Percentiles rank a stretch among this genome's conserved stretches.
Conservation (phyloP, 345 rosid species). For the Eutrema heterophyllum region DNA sequence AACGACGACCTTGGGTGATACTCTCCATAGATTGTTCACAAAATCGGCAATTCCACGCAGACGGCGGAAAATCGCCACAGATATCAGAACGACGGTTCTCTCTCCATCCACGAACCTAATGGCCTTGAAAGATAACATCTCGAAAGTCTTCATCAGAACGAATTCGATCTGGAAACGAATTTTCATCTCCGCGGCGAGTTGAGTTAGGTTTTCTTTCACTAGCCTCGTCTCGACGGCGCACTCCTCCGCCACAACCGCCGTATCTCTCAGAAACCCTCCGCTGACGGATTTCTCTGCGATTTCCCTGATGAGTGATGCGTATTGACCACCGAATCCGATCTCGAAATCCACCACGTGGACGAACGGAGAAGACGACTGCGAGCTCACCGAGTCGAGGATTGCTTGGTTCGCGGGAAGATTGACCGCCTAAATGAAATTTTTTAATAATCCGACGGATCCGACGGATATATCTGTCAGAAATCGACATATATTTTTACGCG, state of each 20-base stretch:
- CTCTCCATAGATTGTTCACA: conserved; percentile 45
- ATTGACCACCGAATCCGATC: conserved; percentile 88
- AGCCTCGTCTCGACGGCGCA: conserved; percentile 58
- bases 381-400: conserved; percentile 62
- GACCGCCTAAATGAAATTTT: too few species aligned
- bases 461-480: too few species aligned
- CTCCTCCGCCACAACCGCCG: conserved; percentile 79
- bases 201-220: conserved; percentile 66
- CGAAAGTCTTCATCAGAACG: conserved; percentile 61
- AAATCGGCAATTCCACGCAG: conserved; percentile 42
- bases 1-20: conserved; percentile 60
- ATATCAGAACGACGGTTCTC: conserved; percentile 50
- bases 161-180: conserved; percentile 74
- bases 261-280: conserved; percentile 55
- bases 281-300: conserved; percentile 48
- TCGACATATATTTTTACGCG: too few species aligned
- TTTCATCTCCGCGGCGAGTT: conserved; percentile 75
- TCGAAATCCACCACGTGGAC: conserved; percentile 88
- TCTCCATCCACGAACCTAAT: conserved; percentile 69
- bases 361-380: conserved; percentile 41
- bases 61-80: conserved; percentile 65
- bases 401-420: conserved; percentile 86
- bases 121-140: conserved; percentile 68
- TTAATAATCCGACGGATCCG: too few species aligned
- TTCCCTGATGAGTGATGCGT: conserved; percentile 84